phyloP scores from a whole-genome alignment of 345 rosid genomes.

The Acer saccharum region DNA sequence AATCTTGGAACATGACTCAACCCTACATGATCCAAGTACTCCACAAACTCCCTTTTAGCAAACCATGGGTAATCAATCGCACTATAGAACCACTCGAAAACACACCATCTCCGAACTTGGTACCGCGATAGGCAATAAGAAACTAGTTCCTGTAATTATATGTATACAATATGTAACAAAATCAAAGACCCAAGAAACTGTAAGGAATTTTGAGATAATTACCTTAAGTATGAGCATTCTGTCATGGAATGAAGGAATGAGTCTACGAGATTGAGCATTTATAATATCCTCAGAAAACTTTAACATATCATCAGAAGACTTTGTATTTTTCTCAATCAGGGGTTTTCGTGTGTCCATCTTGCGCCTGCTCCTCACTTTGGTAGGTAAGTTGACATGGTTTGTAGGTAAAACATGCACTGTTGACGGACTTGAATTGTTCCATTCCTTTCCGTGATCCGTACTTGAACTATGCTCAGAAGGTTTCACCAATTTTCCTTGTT shows the following conservation, averaged over 20 bases:
- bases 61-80: constrained; percentile 94
- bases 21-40: constrained; percentile 84
- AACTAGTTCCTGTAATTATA: constrained; percentile 56
- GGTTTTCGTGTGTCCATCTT: constrained; percentile 51
- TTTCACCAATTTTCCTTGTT: constrained; percentile 55
- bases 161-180: constrained; percentile 22
- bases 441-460: constrained; percentile 49
- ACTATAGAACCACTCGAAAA: constrained; percentile 80
- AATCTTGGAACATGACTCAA: constrained; percentile 80
- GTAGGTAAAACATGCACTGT: constrained; percentile 30
- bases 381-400: constrained; percentile 56
- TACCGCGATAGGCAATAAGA: constrained; percentile 54
- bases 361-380: constrained; percentile 73
- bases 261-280: constrained; percentile 36
- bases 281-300: constrained; percentile 34
- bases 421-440: constrained; percentile 48
- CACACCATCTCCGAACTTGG: constrained; percentile 68
- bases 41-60: constrained; percentile 83
- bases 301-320: constrained; percentile 17
- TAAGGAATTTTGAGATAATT: constrained; percentile 12
- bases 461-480: constrained; percentile 46
- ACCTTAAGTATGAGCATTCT: constrained; percentile 44
- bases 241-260: constrained; percentile 33
- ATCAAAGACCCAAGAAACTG: constrained; percentile 26
- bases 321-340: constrained; percentile 36